phyloP scores from a whole-genome alignment of 2,329 filamentous ascomycete genomes.

The Fusarium sp. region DNA sequence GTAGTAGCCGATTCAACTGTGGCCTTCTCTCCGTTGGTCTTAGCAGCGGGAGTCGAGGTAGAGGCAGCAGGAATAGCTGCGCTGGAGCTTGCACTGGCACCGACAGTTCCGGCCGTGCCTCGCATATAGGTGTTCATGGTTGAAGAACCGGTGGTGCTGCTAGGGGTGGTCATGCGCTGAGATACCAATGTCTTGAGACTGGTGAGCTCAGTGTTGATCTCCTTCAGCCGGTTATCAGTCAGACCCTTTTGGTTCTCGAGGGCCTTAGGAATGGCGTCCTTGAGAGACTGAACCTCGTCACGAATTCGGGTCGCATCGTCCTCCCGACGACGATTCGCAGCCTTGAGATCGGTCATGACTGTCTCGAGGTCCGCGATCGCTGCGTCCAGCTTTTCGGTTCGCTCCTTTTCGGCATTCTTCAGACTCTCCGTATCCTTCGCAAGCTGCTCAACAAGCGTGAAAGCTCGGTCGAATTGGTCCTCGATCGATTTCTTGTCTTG shows the following conservation, averaged over 20 bases:
- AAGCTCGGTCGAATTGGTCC: slow-evolving; percentile 92
- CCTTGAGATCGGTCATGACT: slow-evolving; percentile 83
- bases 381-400: slow-evolving; percentile 83
- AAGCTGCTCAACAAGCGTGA: slow-evolving; percentile 90
- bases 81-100: not conserved
- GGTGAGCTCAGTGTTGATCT: slow-evolving; percentile 87
- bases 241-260: slow-evolving; percentile 87
- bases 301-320: slow-evolving; percentile 87
- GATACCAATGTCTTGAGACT: slow-evolving; percentile 89
- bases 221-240: slow-evolving; percentile 82
- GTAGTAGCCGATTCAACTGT: slow-evolving; percentile 38
- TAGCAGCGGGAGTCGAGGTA: slow-evolving; percentile 30
- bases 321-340: slow-evolving; percentile 81
- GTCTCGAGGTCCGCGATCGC: slow-evolving; percentile 86
- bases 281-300: slow-evolving; percentile 84
- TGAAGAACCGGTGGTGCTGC: slow-evolving; percentile 41
- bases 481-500: slow-evolving; percentile 94
- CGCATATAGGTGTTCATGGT: slow-evolving; percentile 41
- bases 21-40: slow-evolving; percentile 44
- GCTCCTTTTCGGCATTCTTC: slow-evolving; percentile 85
- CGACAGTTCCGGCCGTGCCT: slow-evolving; percentile 27
- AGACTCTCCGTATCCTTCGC: slow-evolving; percentile 88
- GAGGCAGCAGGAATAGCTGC: slow-evolving; percentile 40
- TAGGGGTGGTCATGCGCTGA: slow-evolving; percentile 64
- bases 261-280: slow-evolving; percentile 87